Evolutionary conservation across 352 stramenopile genomes (phyloP), one percentile per base, ranked within the genome.

Genomic region (Phytophthora podocarpi): DNA sequence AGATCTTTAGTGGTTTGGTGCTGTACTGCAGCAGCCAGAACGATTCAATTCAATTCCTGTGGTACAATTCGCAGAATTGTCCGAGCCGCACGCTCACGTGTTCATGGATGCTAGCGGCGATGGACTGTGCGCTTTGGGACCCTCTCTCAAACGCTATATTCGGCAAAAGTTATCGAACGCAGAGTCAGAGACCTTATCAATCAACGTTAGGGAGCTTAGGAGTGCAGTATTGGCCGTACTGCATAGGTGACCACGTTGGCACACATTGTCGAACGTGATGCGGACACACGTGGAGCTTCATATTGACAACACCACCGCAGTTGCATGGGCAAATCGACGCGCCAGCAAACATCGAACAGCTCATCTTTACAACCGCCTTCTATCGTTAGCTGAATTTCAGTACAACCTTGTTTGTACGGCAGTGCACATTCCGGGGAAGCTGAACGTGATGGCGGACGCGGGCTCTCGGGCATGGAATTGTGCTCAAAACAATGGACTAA

Each of bases 381-480:
- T 74, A 0, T 70, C 37, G 0, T 13, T 70, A 13, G 55, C 51
- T 0, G 66, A 74, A 21, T 60, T 74, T n/a, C 40, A 64, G 24
- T 67, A 59, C 30, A 41, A 58, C 9, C 15, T 71, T 2, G 18
- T 35, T 1, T 58, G 59, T 9, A 47, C 66, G 0, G 43, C 66
- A 9, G 41, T 51, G 20, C 60, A 75, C 35, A 65, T 75, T 21
- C 23, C 56, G 4, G 43, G 50, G n/a, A 40, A 49, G 12, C n/a
- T 49, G 5, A 65, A 74, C 15, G 40, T 49, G 0, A 52, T 67
- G 48, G 54, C 55, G 0, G 60, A 71, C 15, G 49, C 45, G 5
- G 56, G 60, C 0, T 71, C 46, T 13, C 42, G 55, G 4, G 66
- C 56, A 20, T 75, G 55, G 66, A 43, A 27, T 42, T 32, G 13